Evolutionary conservation across 108 stramenopile genomes (phyloP), one percentile per base, ranked within the genome.

Genomic region (Cyclostephanos tholiformis): DNA sequence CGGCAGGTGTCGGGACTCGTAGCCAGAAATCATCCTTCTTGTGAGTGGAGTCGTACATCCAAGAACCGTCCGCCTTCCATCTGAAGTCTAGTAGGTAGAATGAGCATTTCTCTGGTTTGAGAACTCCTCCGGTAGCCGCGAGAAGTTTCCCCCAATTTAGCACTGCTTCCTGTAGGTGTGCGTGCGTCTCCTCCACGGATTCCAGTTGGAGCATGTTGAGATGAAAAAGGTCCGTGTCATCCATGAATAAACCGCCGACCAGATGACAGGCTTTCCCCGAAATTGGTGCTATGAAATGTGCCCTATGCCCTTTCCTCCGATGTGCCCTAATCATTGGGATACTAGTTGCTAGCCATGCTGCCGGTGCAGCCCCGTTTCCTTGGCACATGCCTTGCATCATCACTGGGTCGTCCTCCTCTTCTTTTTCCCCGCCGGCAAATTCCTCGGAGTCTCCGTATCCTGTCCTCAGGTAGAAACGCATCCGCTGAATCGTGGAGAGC

Each of bases 361-460:
- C 50, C 0, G 79, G 74, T 8, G 79, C 67, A 2, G 74, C 79
- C 0, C 68, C 41, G 38, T 74, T 75, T 1, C 74, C 79, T 64
- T 80, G 74, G 16, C 66, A 67, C 1, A 75, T 51, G 0, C 79
- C 79, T 13, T 80, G 79, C 14, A 25, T 41, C 14, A 61, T 58
- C 0, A 13, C 60, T 0, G 60, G 7, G 7, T 41, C 41, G 41
- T 1, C 6, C n/a, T n/a, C n/a, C n/a, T n/a, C n/a, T n/a, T n/a
- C n/a, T n/a, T n/a, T n/a, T n/a, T n/a, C n/a, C n/a, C n/a, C n/a
- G n/a, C n/a, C n/a, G n/a, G n/a, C n/a, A 6, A 36, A 36, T 4
- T 36, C 6, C 4, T 36, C 36, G 36, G 36, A 4, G 36, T 36
- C 36, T 6, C 4, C 36, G 6, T 4, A 36, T n/a, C n/a, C n/a